phyloP scores from a whole-genome alignment of 176 grass and related monocot species.

The Hordeum marinum region DNA sequence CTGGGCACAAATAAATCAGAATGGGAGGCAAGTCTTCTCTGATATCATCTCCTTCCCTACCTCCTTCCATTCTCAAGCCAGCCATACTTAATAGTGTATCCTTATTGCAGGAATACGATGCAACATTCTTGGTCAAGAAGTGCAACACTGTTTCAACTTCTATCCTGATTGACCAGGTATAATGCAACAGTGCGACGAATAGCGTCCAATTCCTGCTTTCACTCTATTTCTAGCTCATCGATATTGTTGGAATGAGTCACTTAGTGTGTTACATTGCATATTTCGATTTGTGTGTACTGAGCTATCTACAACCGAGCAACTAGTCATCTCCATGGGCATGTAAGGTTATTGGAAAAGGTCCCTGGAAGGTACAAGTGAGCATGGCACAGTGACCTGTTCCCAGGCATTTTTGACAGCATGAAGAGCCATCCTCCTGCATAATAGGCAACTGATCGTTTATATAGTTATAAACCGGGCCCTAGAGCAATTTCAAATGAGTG shows the following conservation, averaged over 20 bases:
- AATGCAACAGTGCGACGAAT: not conserved
- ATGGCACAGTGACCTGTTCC: not conserved
- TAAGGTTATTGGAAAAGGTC: not conserved
- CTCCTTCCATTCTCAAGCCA: not conserved
- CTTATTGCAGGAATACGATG: slow-evolving; percentile 73
- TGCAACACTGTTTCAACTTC: slow-evolving; percentile 53
- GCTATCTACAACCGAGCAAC: not conserved
- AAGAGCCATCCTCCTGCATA: not conserved
- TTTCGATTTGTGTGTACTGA: not conserved
- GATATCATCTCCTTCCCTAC: not conserved
- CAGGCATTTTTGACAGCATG: not conserved
- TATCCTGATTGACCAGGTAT: slow-evolving; percentile 98
- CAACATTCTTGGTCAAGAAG: slow-evolving; percentile 69
- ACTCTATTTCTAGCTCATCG: not conserved
- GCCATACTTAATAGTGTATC: slow-evolving; percentile 2
- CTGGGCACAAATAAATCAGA: slow-evolving; percentile 68
- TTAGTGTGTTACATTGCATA: not conserved
- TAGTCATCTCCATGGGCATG: not conserved
- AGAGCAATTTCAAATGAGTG: not conserved
- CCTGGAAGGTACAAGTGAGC: not conserved
- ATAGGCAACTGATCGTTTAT: not conserved
- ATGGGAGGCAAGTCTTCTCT: slow-evolving; percentile 60
- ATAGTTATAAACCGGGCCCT: not conserved
- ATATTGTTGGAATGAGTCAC: not conserved
- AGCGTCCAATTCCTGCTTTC: not conserved